Evolutionary conservation across 345 rosid species (phyloP).

Genomic region (Acer yangbiense): DNA sequence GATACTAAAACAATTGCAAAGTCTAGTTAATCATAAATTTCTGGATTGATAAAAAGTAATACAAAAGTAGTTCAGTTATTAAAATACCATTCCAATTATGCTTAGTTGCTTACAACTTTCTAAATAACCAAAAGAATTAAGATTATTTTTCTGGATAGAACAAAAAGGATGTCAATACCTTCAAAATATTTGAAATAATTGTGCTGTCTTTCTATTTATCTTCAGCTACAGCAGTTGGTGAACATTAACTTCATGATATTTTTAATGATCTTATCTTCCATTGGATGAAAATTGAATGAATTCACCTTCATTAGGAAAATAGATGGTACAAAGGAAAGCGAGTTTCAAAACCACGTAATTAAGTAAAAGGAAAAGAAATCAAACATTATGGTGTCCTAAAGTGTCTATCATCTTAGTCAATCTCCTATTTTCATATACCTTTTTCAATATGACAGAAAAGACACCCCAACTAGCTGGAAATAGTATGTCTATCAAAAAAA

Average conservation of each 20-base stretch:
- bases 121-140: slow-evolving; percentile 4
- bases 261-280: slow-evolving; percentile 8
- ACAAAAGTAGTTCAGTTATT: neutral
- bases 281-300: neutral
- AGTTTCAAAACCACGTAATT: neutral
- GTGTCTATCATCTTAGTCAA: too few species aligned
- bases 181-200: neutral
- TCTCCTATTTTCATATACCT: neutral
- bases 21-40: neutral
- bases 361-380: neutral
- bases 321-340: neutral
- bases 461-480: slow-evolving; percentile 2
- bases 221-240: neutral
- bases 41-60: neutral
- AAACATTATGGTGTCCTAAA: neutral
- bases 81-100: neutral
- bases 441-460: neutral
- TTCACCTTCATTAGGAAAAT: neutral
- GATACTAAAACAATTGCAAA: neutral
- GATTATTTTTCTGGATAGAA: neutral
- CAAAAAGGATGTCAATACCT: neutral
- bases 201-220: neutral
- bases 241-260: slow-evolving; percentile 6
- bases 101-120: neutral
- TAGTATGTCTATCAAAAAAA: neutral